phyloP scores from a whole-genome alignment of 192 early-diverging fungal species.

The Gryganskiella cystojenkinii region DNA sequence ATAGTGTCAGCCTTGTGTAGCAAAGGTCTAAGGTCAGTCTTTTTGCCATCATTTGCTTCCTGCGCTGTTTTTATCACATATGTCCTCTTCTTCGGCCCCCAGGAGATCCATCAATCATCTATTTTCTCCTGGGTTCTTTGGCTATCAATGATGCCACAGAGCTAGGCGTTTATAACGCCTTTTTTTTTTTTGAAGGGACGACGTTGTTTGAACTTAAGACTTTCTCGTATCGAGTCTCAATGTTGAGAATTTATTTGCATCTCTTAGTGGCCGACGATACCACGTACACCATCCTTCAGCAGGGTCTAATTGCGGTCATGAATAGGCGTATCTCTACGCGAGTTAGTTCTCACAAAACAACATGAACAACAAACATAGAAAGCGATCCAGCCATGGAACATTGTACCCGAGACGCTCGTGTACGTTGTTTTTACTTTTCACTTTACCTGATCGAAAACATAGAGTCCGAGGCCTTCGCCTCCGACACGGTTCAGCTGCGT shows the following conservation, averaged over 20 bases:
- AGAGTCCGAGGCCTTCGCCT: slow-evolving; percentile 51
- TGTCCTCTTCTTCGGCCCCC: too few relatives aligned
- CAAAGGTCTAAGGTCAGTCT: too few relatives aligned
- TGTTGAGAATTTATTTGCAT: too few relatives aligned
- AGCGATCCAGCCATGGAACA: neutral
- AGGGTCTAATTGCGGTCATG: slow-evolving; percentile 4
- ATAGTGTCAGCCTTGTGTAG: too few relatives aligned
- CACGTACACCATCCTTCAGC: slow-evolving; percentile 16
- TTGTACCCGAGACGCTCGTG: neutral
- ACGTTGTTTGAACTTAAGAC: neutral
- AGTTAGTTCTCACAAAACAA: neutral
- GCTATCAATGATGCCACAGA: too few relatives aligned
- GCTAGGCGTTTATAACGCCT: too few relatives aligned
- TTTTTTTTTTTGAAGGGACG: too few relatives aligned
- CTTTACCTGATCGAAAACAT: slow-evolving; percentile 37
- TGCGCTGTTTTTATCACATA: too few relatives aligned
- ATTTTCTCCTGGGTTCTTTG: too few relatives aligned
- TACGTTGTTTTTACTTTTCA: neutral
- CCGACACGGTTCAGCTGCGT: slow-evolving; percentile 62
- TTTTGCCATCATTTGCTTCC: too few relatives aligned
- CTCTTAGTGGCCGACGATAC: slow-evolving; percentile 4
- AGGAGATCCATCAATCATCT: too few relatives aligned
- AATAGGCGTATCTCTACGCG: neutral
- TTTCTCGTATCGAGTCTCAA: too few relatives aligned
- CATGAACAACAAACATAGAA: neutral